phyloP scores from a whole-genome alignment of 768 basidiomycete species.

The Auricularia heimuer region DNA sequence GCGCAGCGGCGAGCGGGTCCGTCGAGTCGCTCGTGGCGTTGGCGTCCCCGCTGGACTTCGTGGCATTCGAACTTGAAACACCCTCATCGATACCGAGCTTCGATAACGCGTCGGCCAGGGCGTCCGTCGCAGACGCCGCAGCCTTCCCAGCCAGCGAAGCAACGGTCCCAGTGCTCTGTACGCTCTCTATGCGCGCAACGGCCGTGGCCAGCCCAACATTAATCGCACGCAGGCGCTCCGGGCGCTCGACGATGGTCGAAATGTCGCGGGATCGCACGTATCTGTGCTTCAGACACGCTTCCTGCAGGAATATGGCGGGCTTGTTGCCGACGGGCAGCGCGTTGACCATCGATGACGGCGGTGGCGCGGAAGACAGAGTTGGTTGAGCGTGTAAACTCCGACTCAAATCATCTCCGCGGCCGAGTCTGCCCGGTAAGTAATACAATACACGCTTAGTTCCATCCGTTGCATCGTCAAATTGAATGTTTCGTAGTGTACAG shows the following conservation, averaged over 20 bases:
- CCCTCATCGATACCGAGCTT: too few relatives aligned
- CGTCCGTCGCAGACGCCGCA: constrained; percentile 12
- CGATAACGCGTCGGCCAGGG: too few relatives aligned
- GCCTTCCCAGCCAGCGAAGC: too few relatives aligned
- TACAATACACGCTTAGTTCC: too few relatives aligned
- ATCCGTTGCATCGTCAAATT: too few relatives aligned
- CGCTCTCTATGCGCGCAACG: constrained; percentile 53
- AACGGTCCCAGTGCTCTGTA: too few relatives aligned
- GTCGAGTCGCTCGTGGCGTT: constrained; percentile 17
- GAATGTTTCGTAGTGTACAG: too few relatives aligned
- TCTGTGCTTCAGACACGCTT: constrained; percentile 60
- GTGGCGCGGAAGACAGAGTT: neutral
- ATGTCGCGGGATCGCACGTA: constrained; percentile 71
- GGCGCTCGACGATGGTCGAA: constrained; percentile 79
- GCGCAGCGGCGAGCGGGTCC: constrained; percentile 33
- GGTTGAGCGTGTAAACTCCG: neutral
- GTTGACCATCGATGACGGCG: neutral
- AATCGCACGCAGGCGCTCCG: constrained; percentile 80
- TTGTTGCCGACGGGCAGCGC: neutral
- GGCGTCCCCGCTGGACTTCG: too few relatives aligned
- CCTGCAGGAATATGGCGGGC: constrained; percentile 43
- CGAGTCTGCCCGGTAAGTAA: too few relatives aligned
- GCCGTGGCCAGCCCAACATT: constrained; percentile 74
- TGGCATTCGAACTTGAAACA: too few relatives aligned
- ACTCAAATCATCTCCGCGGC: neutral